Evolutionary conservation across 2,329 filamentous ascomycete genomes (phyloP).

Genomic region (Botryotinia calthae): DNA sequence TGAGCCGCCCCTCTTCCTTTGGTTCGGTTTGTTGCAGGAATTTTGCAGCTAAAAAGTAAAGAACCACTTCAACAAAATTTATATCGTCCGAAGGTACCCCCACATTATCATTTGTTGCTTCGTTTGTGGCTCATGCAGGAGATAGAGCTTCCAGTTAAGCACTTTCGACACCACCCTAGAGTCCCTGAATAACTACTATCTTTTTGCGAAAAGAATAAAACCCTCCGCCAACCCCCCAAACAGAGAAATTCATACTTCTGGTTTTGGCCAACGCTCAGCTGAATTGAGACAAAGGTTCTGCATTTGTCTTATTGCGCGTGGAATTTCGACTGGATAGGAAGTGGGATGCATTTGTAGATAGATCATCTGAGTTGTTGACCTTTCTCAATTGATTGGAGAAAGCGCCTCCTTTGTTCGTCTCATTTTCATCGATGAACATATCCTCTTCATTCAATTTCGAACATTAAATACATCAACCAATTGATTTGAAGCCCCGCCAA

Average conservation of each 20-base stretch:
- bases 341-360: slow-evolving; percentile 14
- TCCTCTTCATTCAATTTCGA: neutral
- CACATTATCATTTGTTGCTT: slow-evolving; percentile 4
- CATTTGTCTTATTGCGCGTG: slow-evolving; percentile 19
- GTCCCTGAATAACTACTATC: neutral
- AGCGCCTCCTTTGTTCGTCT: slow-evolving; percentile 3
- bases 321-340: slow-evolving; percentile 1
- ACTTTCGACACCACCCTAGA: neutral
- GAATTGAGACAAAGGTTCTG: slow-evolving; percentile 31
- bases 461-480: neutral
- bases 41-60: slow-evolving; percentile 10
- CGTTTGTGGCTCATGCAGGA: slow-evolving; percentile 20
- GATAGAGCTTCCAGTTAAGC: slow-evolving; percentile 17
- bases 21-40: neutral
- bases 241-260: neutral
- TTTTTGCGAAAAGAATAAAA: slow-evolving; percentile 16
- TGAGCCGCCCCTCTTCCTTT: neutral
- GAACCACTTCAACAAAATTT: slow-evolving; percentile 4
- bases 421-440: neutral
- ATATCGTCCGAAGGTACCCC: slow-evolving; percentile 9
- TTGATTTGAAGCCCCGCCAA: neutral
- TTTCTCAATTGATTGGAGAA: slow-evolving; percentile 5
- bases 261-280: slow-evolving; percentile 21
- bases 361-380: slow-evolving; percentile 7
- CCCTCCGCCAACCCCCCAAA: slow-evolving; percentile 8